phyloP scores from a whole-genome alignment of 768 basidiomycete species.

The Rhodotorula taiwanensis region DNA sequence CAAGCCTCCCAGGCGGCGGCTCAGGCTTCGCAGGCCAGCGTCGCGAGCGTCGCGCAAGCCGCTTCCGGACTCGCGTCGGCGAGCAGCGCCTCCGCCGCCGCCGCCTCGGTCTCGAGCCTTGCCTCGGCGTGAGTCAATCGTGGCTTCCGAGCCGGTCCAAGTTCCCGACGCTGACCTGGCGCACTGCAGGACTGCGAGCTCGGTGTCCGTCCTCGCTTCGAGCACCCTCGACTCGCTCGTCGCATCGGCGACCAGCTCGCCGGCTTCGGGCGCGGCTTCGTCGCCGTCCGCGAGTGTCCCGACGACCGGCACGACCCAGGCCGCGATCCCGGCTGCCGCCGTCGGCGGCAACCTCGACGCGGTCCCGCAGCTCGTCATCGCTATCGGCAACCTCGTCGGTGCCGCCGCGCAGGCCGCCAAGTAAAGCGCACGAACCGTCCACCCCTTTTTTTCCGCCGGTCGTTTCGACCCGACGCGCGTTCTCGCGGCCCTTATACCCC shows the following conservation, averaged over 20 bases:
- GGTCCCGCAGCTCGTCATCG: conserved; percentile 31
- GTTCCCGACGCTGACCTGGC: too few species aligned
- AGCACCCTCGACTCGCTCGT: background rate
- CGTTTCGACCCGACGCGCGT: too few species aligned
- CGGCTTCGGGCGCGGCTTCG: background rate
- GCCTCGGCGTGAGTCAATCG: background rate
- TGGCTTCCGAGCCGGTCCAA: too few species aligned
- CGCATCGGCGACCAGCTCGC: background rate
- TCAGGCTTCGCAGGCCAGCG: background rate
- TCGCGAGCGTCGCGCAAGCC: background rate
- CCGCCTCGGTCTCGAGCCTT: background rate
- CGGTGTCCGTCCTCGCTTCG: too few species aligned
- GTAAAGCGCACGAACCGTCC: background rate
- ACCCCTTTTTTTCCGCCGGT: background rate
- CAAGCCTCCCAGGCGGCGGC: too few species aligned
- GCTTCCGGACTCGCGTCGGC: background rate
- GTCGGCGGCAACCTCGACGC: conserved; percentile 34
- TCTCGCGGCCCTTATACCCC: too few species aligned
- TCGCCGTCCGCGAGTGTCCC: background rate
- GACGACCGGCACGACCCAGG: background rate
- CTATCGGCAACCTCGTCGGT: conserved; percentile 25
- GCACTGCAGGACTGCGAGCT: background rate
- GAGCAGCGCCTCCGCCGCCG: background rate
- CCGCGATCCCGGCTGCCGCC: background rate
- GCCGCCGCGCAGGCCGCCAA: conserved; percentile 13